These are phyloP conservation scores for Fusarium siculi DNA, from an alignment of 2,329 filamentous ascomycete genomes.

Conservation along the genomic window DNA sequence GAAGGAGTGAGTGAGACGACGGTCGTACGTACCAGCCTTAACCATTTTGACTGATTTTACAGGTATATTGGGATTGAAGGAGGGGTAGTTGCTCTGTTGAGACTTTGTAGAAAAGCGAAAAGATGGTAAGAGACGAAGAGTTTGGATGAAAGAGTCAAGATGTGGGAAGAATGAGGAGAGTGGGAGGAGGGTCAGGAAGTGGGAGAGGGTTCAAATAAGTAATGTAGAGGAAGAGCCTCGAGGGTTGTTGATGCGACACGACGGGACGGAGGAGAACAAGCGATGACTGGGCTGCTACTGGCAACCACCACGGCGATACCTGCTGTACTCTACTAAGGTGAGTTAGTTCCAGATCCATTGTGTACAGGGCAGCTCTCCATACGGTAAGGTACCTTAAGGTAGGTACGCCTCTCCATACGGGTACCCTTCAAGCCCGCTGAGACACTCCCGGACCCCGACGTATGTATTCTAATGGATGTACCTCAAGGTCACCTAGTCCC, in stretches of 20 bases:
- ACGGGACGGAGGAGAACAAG: conserved; percentile 9
- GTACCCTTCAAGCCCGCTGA: conserved; percentile 12
- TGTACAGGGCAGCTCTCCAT: neutral
- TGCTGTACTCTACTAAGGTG: conserved; percentile 4
- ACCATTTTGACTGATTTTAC: conserved; percentile 59
- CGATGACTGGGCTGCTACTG: conserved; percentile 13
- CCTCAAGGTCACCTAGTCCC: neutral
- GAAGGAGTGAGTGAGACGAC: conserved; percentile 38
- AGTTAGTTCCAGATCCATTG: neutral
- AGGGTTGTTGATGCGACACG: conserved; percentile 29
- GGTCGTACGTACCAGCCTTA: conserved; percentile 65
- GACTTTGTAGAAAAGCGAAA: conserved; percentile 9
- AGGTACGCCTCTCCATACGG: neutral
- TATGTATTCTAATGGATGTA: neutral
- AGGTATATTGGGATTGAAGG: conserved; percentile 16
- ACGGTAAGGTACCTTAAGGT: neutral
- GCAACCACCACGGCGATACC: conserved; percentile 30
- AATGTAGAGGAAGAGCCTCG: conserved; percentile 25
- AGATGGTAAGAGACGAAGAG: conserved; percentile 8
- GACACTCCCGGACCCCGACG: neutral
- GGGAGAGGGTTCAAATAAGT: conserved; percentile 40
- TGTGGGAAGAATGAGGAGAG: conserved; percentile 13
- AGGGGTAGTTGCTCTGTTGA: neutral
- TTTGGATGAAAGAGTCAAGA: conserved; percentile 14
- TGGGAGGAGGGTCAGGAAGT: conserved; percentile 21